Evolutionary conservation across 306 rosid genomes (phyloP), one percentile per base, ranked within the genome.

Genomic region (Cicer arietinum): DNA sequence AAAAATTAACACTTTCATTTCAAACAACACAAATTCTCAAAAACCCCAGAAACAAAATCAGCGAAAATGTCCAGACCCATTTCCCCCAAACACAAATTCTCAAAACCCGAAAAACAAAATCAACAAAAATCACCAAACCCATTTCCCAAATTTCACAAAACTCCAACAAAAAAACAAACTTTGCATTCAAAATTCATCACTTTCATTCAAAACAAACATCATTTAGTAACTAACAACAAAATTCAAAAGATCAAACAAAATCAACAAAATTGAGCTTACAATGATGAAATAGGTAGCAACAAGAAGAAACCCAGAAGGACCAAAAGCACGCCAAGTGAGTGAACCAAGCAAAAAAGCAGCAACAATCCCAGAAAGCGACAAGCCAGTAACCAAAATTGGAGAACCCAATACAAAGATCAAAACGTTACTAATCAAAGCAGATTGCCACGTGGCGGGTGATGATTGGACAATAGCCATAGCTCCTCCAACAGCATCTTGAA

Each of bases 251-350:
- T 25, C 35, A 25, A 25, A 25, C 30, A 2, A 57, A 43, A 18
- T 14, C 4, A 16, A 20, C 16, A 64, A 67, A 47, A 22, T 20
- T 37, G 46, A 39, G 35, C 77, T 78, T 52, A 85, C 88, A 75
- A 95, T 79, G 80, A 95, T 30, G 78, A 95, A 95, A 85, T 92
- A 95, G 41, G 85, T 69, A 41, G 99, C 99, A 53, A 95, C 99
- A 58, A 92, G 91, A 52, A 92, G 90, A 83, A 95, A 95, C 50
- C 97, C 99, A 68, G 90, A 46, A 12, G 89, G 67, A 5, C 97
- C 98, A 88, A 92, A 95, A 54, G 98, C 97, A 56, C 99, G 99
- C 98, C 99, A 95, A 64, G 96, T 95, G 84, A 95, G 94, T 6
- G 97, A 90, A 3, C 99, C 99, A 12, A 95, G 92, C 62, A 95